Conservation (phyloP, 2,329 filamentous ascomycete genomes). For the Ceratocystis colombiana region DNA sequence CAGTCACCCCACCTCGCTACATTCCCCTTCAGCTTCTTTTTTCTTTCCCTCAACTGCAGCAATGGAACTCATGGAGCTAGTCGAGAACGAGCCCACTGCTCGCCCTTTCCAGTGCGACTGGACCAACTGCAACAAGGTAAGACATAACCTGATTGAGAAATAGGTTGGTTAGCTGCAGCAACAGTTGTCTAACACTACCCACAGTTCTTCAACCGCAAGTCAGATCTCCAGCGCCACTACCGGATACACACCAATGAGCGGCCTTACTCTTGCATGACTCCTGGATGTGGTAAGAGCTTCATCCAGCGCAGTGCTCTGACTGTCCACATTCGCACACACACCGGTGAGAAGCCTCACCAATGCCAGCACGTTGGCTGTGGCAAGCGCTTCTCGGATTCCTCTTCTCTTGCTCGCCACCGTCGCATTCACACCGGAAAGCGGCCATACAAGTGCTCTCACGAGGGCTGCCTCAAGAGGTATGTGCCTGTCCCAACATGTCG, state of each 20-base stretch:
- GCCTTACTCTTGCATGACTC: conserved; percentile 52
- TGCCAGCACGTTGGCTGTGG: conserved; percentile 56
- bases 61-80: conserved; percentile 57
- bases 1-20: background rate
- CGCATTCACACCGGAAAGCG: conserved; percentile 57
- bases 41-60: conserved; percentile 20
- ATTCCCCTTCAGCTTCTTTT: background rate
- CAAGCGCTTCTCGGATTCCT: conserved; percentile 61
- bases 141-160: conserved; percentile 27
- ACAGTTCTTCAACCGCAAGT: conserved; percentile 63
- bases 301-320: conserved; percentile 61
- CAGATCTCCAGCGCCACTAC: conserved; percentile 59
- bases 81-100: conserved; percentile 52
- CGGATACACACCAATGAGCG: conserved; percentile 63
- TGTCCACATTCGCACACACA: conserved; percentile 61
- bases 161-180: background rate
- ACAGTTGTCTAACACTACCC: conserved; percentile 8
- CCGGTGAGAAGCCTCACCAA: conserved; percentile 60
- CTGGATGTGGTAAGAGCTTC: conserved; percentile 58
- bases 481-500: background rate
- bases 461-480: conserved; percentile 53
- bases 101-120: conserved; percentile 56
- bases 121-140: conserved; percentile 52
- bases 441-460: conserved; percentile 53
- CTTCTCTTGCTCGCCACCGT: conserved; percentile 54